A percentile compares a stretch with the other conserved stretches of the same genome.
Conservation (phyloP, 108 stramenopile species). For the Phaeodactylum tricornutum region DNA sequence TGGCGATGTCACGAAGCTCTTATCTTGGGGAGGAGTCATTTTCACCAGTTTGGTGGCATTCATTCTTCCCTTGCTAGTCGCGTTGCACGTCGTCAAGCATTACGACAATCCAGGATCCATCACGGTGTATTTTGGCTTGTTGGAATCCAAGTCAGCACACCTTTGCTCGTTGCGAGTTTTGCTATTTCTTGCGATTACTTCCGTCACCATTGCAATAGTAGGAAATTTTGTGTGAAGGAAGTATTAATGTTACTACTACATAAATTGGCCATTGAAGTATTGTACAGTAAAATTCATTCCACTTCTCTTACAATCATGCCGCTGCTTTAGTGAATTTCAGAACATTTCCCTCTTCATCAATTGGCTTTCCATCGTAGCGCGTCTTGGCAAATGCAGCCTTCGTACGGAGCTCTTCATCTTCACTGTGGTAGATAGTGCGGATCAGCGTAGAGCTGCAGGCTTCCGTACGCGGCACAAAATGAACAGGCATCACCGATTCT, state of each 20-base stretch:
- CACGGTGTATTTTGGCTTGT: constrained; percentile 21
- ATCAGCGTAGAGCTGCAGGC: constrained; percentile 39
- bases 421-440: constrained; percentile 45
- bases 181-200: constrained; percentile 15
- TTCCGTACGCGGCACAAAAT: constrained; percentile 52
- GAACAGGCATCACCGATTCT: constrained; percentile 48
- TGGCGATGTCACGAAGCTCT: constrained; percentile 26
- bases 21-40: constrained; percentile 54
- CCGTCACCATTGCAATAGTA: constrained; percentile 19
- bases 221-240: constrained; percentile 17
- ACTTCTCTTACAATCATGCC: too few relatives aligned
- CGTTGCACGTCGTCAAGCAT: constrained; percentile 25
- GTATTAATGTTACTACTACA: too few relatives aligned
- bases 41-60: constrained; percentile 60
- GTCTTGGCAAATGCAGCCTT: constrained; percentile 56
- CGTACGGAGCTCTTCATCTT: constrained; percentile 21
- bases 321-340: constrained; percentile 3
- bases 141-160: constrained; percentile 11
- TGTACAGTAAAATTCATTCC: too few relatives aligned
- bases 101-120: constrained; percentile 21
- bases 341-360: constrained; percentile 31
- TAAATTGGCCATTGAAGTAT: too few relatives aligned
- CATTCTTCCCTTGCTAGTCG: constrained; percentile 42
- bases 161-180: constrained; percentile 10
- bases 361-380: constrained; percentile 52